Evolutionary conservation across 2,329 filamentous ascomycete genomes (phyloP).

Genomic region (Cytospora schulzeri): DNA sequence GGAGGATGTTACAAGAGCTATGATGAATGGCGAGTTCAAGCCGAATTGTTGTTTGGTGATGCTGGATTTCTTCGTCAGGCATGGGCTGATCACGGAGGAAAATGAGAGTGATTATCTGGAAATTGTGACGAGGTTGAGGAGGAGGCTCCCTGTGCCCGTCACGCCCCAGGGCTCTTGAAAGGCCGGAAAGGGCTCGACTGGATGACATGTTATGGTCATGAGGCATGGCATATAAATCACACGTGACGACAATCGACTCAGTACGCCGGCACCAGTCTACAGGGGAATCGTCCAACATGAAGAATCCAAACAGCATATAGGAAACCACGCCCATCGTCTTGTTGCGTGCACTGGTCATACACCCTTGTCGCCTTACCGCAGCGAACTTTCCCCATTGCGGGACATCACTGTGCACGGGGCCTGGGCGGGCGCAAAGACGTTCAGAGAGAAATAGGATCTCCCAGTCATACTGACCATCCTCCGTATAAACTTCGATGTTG

Average conservation of each 20-base stretch:
- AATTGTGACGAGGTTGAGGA: slow-evolving; percentile 54
- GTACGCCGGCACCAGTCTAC: background rate
- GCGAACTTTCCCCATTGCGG: background rate
- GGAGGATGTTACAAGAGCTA: slow-evolving; percentile 57
- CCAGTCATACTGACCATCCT: background rate
- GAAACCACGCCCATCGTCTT: background rate
- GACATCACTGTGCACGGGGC: background rate
- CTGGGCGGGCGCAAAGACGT: too few species aligned
- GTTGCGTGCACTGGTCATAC: background rate
- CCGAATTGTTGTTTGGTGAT: slow-evolving; percentile 78
- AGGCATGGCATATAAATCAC: background rate
- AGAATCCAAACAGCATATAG: background rate
- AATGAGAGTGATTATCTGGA: slow-evolving; percentile 73
- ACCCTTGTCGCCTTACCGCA: background rate
- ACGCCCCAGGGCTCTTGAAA: slow-evolving; percentile 13
- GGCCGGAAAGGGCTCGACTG: too few species aligned
- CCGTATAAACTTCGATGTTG: background rate
- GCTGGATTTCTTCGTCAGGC: slow-evolving; percentile 80
- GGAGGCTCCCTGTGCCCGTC: slow-evolving; percentile 45
- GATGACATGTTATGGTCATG: background rate
- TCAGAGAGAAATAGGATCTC: background rate
- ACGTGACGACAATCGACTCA: background rate
- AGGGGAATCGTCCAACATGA: background rate
- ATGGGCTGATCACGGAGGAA: slow-evolving; percentile 72
- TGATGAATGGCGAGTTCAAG: slow-evolving; percentile 77